Evolutionary conservation across 495 filamentous ascomycete species (phyloP).

Genomic region (Lentithecium fluviatile): DNA sequence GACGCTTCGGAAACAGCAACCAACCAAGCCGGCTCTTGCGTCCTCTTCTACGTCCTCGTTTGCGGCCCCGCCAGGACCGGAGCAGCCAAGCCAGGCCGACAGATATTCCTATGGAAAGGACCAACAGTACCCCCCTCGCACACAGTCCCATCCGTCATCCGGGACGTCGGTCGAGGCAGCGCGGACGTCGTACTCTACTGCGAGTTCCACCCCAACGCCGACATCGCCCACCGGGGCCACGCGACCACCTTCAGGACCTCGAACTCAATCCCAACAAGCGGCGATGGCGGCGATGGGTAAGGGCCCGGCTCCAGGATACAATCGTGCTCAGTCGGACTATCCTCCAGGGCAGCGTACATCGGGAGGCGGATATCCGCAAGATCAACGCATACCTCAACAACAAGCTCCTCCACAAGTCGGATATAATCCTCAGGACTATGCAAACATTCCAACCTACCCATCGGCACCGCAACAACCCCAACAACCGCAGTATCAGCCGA

Average conservation of each 20-base stretch:
- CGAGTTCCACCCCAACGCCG: conserved; percentile 30
- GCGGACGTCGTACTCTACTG: conserved; percentile 44
- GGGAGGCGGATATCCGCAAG: conserved; percentile 21
- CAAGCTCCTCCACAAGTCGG: conserved; percentile 26
- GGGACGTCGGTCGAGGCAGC: conserved; percentile 50
- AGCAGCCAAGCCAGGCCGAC: conserved; percentile 47
- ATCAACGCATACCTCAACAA: conserved; percentile 27
- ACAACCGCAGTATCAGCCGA: conserved; percentile 71
- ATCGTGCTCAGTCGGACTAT: conserved; percentile 50
- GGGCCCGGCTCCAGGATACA: conserved; percentile 43
- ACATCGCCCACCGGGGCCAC: conserved; percentile 41
- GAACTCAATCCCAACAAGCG: conserved; percentile 46
- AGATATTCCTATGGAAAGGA: conserved; percentile 52
- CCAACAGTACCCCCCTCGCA: conserved; percentile 41
- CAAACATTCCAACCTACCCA: conserved; percentile 34
- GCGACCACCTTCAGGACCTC: conserved; percentile 46
- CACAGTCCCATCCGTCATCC: conserved; percentile 44
- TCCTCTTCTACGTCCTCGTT: conserved; percentile 39
- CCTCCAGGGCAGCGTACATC: conserved; percentile 29
- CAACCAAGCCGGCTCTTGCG: conserved; percentile 42
- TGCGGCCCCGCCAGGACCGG: conserved; percentile 43
- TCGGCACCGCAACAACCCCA: conserved; percentile 57
- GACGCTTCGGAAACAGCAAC: conserved; percentile 61
- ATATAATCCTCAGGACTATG: conserved; percentile 38
- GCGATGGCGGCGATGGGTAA: conserved; percentile 46